These are phyloP conservation scores for Inga leiocalycina DNA, from an alignment of 306 rosid genomes.

Conservation along the genomic window DNA sequence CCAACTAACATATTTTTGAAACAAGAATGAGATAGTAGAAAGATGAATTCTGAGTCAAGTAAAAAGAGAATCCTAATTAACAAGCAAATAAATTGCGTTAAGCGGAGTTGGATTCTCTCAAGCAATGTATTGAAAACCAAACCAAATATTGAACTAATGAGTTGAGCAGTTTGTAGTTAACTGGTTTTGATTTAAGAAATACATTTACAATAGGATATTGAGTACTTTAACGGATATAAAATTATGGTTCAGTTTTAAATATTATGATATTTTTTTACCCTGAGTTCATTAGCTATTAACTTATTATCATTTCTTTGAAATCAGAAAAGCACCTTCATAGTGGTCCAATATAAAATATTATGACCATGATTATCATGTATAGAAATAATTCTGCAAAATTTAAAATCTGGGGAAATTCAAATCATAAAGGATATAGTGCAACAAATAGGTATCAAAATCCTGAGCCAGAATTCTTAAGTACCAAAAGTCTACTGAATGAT, in stretches of 20 bases:
- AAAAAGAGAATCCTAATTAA: neutral
- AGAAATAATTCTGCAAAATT: neutral
- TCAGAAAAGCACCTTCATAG: neutral
- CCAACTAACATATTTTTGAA: neutral
- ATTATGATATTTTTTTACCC: neutral
- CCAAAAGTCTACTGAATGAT: constrained; percentile 81
- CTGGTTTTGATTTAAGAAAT: neutral
- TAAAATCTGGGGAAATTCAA: neutral
- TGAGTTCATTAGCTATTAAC: neutral
- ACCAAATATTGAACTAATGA: neutral
- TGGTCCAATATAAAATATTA: neutral
- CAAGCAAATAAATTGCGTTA: neutral
- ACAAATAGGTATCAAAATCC: constrained; percentile 8
- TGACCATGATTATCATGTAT: neutral
- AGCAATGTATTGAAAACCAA: neutral
- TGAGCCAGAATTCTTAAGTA: constrained; percentile 36
- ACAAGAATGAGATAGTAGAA: neutral
- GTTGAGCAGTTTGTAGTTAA: neutral
- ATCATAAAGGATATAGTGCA: neutral
- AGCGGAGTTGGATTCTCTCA: neutral
- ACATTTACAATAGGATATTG: neutral
- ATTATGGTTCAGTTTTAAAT: neutral
- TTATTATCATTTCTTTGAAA: neutral
- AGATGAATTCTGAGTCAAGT: neutral
- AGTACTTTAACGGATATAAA: neutral